A percentile compares a stretch with the other conserved stretches of the same genome.
phyloP scores from a whole-genome alignment of 2,329 filamentous ascomycete genomes.

The Colletotrichum melonis region DNA sequence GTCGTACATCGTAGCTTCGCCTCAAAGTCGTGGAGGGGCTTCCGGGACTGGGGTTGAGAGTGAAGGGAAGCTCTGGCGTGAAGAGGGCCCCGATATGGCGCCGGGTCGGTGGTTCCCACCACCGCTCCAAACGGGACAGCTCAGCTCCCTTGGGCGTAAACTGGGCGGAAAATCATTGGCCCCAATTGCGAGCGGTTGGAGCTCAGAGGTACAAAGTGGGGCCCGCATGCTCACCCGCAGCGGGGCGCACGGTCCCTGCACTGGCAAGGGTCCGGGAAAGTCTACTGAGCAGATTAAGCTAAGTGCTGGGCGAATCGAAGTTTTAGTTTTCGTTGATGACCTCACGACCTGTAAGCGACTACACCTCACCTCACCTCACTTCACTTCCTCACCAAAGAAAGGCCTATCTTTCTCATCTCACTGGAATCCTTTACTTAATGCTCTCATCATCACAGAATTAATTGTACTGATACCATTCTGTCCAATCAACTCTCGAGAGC shows the following conservation, averaged over 20 bases:
- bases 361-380: constrained; percentile 9
- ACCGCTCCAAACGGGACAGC: constrained; percentile 3
- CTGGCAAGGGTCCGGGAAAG: constrained; percentile 24
- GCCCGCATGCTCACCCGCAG: constrained; percentile 14
- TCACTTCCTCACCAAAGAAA: neutral
- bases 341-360: constrained; percentile 36
- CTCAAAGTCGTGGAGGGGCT: neutral
- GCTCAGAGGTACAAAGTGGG: constrained; percentile 6
- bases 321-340: constrained; percentile 36
- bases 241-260: constrained; percentile 30
- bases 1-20: constrained; percentile 73
- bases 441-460: neutral
- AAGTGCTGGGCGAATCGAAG: constrained; percentile 32
- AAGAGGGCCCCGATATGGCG: constrained; percentile 11
- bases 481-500: neutral
- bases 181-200: constrained; percentile 9
- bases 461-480: neutral
- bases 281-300: constrained; percentile 23
- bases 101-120: constrained; percentile 18
- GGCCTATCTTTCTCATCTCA: neutral
- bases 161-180: constrained; percentile 36
- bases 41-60: neutral
- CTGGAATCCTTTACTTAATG: constrained; percentile 1
- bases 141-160: constrained; percentile 4
- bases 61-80: constrained; percentile 10